Evolutionary conservation across 2,329 filamentous ascomycete genomes (phyloP), one percentile per base, ranked within the genome.

Genomic region (Neofusicoccum kwambonambiense): DNA sequence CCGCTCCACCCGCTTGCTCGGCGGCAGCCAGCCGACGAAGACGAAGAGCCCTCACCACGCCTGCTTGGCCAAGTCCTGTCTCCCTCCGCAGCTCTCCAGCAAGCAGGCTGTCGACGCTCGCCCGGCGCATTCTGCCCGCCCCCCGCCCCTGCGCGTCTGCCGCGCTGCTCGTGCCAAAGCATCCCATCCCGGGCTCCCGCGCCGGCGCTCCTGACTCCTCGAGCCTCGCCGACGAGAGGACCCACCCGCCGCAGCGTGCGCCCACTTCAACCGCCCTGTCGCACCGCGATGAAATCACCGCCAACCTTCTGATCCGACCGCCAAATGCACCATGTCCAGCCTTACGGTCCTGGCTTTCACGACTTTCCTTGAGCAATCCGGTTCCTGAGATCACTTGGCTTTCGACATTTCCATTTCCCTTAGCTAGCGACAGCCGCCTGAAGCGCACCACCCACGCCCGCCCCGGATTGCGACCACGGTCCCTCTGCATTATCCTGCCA

Each of bases 351-450:
- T 77, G 75, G 73, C 75, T 73, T 77, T 77, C 76, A 79, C 76
- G 71, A 80, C 73, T 79, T 78, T 82, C 81, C 81, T 83, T 83
- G 81, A 83, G 78, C 79, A 80, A 74, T 79, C 80, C 68, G 77
- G 77, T 77, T 78, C 76, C 73, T 77, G 76, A 77, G 73, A 74
- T 69, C 68, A 51, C 63, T 63, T 67, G 57, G 54, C 62, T 45
- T 61, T 62, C 64, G 44, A 65, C 58, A 64, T 67, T 67, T 61
- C 56, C 50, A 50, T 54, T 65, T 61, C 39, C 41, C 63, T 64
- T 61, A 27, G 61, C 58, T 35, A 39, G 62, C 61, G 50, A 31
- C 22, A 34, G 41, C 49, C 50, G 31, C 60, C 44, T 19, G 37
- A 34, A 56, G 70, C 65, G 67, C 71, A 67, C 65, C 70, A 76